Evolutionary conservation across 805 yeast species (phyloP), one percentile per base, ranked within the genome.

Genomic region (Huiozyma naganishii): DNA sequence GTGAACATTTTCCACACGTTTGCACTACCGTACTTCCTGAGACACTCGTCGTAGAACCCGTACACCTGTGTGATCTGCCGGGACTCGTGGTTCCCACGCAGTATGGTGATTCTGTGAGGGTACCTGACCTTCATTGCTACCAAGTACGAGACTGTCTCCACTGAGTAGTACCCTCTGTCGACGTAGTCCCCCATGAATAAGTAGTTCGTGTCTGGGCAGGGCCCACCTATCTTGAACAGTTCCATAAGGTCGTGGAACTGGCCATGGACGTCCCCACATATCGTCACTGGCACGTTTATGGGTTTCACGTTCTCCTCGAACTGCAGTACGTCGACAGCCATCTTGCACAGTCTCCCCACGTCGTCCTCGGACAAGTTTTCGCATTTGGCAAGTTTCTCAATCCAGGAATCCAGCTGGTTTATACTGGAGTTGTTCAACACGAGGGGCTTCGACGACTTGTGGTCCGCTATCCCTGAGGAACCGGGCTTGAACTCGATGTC

Each of bases 251-350:
- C 97, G 62, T 89, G 96, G 63, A 88, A 89, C 65, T 88, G 97
- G 36, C 97, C 97, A 61, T 88, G 97, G 43, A 88, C 90, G 65
- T 88, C 97, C 52, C 97, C 97, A 70, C 97, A 90, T 51, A 89
- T 88, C 13, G 97, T 90, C 32, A 92, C 97, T 5, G 98, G 98
- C 7, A 88, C 90, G 49, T 77, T 79, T 39, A 90, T 96, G 1
- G 95, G 95, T 67, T 90, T 96, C 41, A 90, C 95, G 61, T 92
- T 90, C 54, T 85, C 89, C 68, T 89, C 97, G 53, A 79, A 81
- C 62, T 86, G 94, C 55, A 89, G 69, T 32, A 88, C 92, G 53
- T 89, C 96, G 47, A 83, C 79, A 27, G 95, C 96, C 92, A 85
- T 83, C 50, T 79, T 83, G 59, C 97, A 88, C 50, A 88, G 68